These are phyloP conservation scores for Eustoma russellianum DNA, from an alignment of 257 asterid species.

Conservation along the genomic window DNA sequence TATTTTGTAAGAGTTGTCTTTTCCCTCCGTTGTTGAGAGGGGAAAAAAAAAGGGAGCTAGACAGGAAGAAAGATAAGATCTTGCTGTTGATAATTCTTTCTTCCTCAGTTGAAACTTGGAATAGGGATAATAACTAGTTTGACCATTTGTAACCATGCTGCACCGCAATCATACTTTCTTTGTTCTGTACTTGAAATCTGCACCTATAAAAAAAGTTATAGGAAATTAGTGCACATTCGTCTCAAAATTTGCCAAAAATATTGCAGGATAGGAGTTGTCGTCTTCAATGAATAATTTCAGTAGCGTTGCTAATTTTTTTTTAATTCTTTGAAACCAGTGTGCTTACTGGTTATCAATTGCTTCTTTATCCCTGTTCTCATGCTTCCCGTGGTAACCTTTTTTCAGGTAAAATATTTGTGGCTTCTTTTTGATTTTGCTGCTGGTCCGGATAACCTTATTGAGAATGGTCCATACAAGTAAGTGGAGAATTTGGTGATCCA, in stretches of 20 bases:
- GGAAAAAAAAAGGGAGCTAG: too few species aligned
- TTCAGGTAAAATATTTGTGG: conserved; percentile 94
- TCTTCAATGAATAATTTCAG: too few species aligned
- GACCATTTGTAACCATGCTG: background rate
- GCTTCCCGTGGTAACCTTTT: background rate
- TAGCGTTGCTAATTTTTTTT: too few species aligned
- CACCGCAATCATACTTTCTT: too few species aligned
- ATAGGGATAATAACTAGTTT: background rate
- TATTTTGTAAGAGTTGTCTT: background rate
- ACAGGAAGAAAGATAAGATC: too few species aligned
- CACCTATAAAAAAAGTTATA: too few species aligned
- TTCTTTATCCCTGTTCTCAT: background rate
- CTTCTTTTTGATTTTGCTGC: conserved; percentile 96
- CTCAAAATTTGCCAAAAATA: too few species aligned
- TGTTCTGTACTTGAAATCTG: too few species aligned
- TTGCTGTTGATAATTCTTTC: background rate
- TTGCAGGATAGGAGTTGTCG: too few species aligned
- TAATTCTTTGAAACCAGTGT: too few species aligned
- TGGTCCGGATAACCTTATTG: conserved; percentile 94
- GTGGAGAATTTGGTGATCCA: background rate
- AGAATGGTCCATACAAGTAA: conserved; percentile 96
- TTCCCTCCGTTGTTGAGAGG: background rate
- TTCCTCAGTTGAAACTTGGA: background rate
- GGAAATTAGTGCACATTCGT: too few species aligned
- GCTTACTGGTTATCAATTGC: too few species aligned